A percentile compares a stretch with the other conserved stretches of the same genome.
phyloP scores from a whole-genome alignment of 441 rosid genomes.

The Erysimum pusillum region DNA sequence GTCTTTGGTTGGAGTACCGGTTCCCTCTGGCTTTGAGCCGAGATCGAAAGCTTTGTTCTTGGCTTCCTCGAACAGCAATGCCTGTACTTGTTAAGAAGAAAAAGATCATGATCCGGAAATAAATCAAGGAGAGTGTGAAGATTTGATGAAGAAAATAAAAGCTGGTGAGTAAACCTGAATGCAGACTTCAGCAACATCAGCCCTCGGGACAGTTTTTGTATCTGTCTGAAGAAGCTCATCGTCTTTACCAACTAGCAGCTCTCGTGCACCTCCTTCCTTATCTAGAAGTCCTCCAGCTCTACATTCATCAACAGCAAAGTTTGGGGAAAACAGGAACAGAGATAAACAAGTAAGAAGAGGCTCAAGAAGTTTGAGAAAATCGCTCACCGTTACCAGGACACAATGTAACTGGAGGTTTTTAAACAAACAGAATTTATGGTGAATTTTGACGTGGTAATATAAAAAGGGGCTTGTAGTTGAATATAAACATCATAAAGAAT shows the following conservation, averaged over 20 bases:
- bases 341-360: conserved; percentile 20
- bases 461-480: not conserved
- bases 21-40: conserved; percentile 89
- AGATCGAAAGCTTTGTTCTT: conserved; percentile 91
- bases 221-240: conserved; percentile 96
- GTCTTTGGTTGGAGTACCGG: conserved; percentile 80
- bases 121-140: not conserved
- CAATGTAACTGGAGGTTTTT: not conserved
- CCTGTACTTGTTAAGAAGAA: conserved; percentile 53
- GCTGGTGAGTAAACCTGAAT: conserved; percentile 64
- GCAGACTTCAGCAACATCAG: conserved; percentile 96
- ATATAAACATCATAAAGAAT: conserved; percentile 1
- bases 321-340: conserved; percentile 2
- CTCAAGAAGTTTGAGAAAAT: not conserved
- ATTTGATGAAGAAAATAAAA: not conserved
- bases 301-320: conserved; percentile 40
- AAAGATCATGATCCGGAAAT: not conserved
- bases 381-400: not conserved
- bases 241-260: conserved; percentile 84
- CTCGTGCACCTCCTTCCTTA: conserved; percentile 83
- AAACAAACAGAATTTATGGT: not conserved
- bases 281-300: conserved; percentile 99
- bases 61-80: conserved; percentile 78
- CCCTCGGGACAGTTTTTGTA: conserved; percentile 73
- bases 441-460: not conserved